Conservation (phyloP, 2,329 filamentous ascomycete species). For the Hypoxylon rubiginosum region DNA sequence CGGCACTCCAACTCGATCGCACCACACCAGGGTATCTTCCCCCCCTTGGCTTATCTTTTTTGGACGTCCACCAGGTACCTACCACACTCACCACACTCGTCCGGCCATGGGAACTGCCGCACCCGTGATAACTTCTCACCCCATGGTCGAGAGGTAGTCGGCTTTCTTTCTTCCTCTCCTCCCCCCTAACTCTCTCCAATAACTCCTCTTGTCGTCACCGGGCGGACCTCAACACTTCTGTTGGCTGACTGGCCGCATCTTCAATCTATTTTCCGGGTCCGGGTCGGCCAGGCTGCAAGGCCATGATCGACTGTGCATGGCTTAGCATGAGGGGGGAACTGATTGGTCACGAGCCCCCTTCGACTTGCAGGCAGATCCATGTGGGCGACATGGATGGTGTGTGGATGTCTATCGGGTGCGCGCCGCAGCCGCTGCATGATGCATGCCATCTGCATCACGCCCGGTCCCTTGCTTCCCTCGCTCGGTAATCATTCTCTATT, state of each 20-base stretch:
- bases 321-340: conserved; percentile 25
- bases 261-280: conserved; percentile 13
- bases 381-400: conserved; percentile 40
- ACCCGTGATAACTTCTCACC: conserved; percentile 24
- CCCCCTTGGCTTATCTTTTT: conserved; percentile 23
- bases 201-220: background rate
- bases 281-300: conserved; percentile 10
- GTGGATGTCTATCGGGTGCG: conserved; percentile 41
- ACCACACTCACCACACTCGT: conserved; percentile 9
- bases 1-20: conserved; percentile 40
- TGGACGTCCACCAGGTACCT: conserved; percentile 12
- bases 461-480: conserved; percentile 24
- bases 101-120: conserved; percentile 24
- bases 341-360: conserved; percentile 40
- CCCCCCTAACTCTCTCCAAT: background rate
- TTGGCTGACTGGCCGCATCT: conserved; percentile 7
- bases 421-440: conserved; percentile 44
- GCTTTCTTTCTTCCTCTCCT: background rate
- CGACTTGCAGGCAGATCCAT: conserved; percentile 36
- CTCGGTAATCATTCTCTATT: conserved; percentile 24
- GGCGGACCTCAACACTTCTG: background rate
- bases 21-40: conserved; percentile 26
- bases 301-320: conserved; percentile 38
- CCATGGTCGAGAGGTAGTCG: conserved; percentile 1
- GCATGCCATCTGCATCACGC: conserved; percentile 43